Base-by-base conservation (phyloP, 768 basidiomycete genomes). In the Termitomyces sp. region DNA sequence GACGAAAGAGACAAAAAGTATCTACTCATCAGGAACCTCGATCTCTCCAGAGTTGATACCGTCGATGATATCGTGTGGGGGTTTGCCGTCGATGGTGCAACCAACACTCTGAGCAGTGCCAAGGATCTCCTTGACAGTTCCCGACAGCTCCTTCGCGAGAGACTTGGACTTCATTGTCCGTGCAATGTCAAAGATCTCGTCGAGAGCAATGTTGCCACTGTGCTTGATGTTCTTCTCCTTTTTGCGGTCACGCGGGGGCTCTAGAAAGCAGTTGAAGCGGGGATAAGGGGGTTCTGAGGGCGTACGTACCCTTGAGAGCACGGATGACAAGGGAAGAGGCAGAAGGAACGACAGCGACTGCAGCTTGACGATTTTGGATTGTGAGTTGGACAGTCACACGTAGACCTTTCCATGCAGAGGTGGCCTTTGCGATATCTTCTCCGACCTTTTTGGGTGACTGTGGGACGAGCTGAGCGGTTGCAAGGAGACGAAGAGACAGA, bases 201-300 rank as follows among this genome's bases (percentile, higher is more conserved):
- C 94, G 57, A 98, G 80, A 57, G 94, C 69, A 64, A 99, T 82
- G 80, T 98, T 98, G 60, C 97, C 97, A 61, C 77, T 76, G 83
- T 98, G 97, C 77, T 98, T 98, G 80, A 99, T 97, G 84, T 98
- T 99, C 84, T 99, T 99, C 85, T 99, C 96, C 87, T 99, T 99
- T 78, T 99, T 99, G 64, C 97, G 89, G 79, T 99, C 97, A 69
- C 97, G 93, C 66, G 94, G 94, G 63, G 97, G 94, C 81, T 98
- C 96, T 96, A 72, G 2, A 54, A 53, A 56, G 28, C 6, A 48
- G 54, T 45, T 47, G 28, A 43, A 18, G 8, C 9, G 35, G 28
- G 63, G 44, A 44, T 53, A 58, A 12, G 30, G 24, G 28, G 30
- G 7, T 7, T 16, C 54, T 45, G 48, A n/a, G n/a, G 7, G 26